Base-by-base conservation (phyloP, 2,329 filamentous ascomycete genomes). In the Penicillium sp. region DNA sequence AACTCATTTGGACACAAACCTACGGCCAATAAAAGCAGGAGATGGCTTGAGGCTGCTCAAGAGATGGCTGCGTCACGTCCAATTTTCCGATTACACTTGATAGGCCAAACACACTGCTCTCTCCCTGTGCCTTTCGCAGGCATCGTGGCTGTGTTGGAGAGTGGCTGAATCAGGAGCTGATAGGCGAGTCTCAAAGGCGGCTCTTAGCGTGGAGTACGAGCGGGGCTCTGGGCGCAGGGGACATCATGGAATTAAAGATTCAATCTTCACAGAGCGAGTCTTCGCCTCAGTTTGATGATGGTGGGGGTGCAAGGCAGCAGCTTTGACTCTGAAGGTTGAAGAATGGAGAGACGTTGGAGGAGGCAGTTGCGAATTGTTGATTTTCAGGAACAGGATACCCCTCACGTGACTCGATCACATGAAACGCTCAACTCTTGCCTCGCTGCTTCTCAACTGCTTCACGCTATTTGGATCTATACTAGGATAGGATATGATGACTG, bases 121-220 rank as follows among this genome's bases (percentile, higher is more conserved):
- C 13, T 13, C 17, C 48, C 38, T 31, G 17, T 46, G 29, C 29
- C 21, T 46, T n/a, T 31, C 17, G 23, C 31, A 21, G 13, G 15
- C 45, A 51, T 46, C 41, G 53, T 57, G 59, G 59, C 59, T 47
- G 54, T 61, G 59, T 49, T 26, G 38, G 47, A 7, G 13, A 6
- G 49, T 29, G 54, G 54, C 60, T 58, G 49, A 30, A 52, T 48
- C 19, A 9, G 21, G 47, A 35, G 48, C 52, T 44, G 59, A 56
- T 53, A 56, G 31, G 51, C 23, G 52, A 58, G 56, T 30, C n/a
- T 29, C 35, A 13, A 41, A 17, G 35, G 51, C 29, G 51, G 51
- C 51, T 41, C 51, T 47, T 41, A 47, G 45, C 45, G 45, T 41
- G 11, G 35, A 41, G 1, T 9, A 41, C 35, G 8, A 41, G 35